A percentile compares a stretch with the other conserved stretches of the same genome.
Evolutionary conservation across 108 stramenopile genomes (phyloP).

Genomic region (Cyclostephanos tholiformis): DNA sequence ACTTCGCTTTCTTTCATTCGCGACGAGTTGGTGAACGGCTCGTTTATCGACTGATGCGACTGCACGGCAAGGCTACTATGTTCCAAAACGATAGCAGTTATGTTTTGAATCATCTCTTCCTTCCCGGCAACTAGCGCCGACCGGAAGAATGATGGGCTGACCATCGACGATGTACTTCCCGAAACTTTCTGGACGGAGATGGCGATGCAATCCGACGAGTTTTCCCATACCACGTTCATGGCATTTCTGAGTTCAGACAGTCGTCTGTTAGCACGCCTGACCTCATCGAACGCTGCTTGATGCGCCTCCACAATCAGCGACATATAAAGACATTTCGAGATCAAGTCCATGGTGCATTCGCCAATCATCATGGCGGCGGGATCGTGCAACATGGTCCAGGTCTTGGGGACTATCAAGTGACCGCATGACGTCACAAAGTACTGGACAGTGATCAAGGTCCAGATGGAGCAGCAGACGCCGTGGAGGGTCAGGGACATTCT

Average conservation of each 20-base stretch:
- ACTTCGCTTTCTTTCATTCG: conserved; percentile 1
- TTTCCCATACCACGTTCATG: conserved; percentile 72
- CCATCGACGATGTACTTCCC: conserved; percentile 27
- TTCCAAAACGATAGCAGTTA: conserved; percentile 16
- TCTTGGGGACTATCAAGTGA: conserved; percentile 17
- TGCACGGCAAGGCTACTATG: background rate
- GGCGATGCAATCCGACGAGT: conserved; percentile 59
- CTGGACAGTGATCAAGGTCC: conserved; percentile 48
- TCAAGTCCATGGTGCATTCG: conserved; percentile 44
- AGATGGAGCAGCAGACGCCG: conserved; percentile 36
- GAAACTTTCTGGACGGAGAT: conserved; percentile 26
- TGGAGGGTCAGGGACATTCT: conserved; percentile 42
- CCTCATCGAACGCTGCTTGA: conserved; percentile 58
- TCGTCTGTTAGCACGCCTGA: conserved; percentile 42
- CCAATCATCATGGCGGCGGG: conserved; percentile 41
- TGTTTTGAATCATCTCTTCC: conserved; percentile 21
- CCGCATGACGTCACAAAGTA: conserved; percentile 44
- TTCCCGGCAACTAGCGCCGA: conserved; percentile 24
- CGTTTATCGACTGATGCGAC: too few relatives aligned
- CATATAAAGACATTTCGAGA: conserved; percentile 61
- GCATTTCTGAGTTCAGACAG: conserved; percentile 61
- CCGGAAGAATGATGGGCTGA: conserved; percentile 43
- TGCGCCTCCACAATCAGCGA: conserved; percentile 58
- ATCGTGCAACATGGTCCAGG: conserved; percentile 23
- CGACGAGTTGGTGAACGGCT: background rate